A percentile compares a stretch with the other conserved stretches of the same genome.
Evolutionary conservation across 495 filamentous ascomycete species (phyloP).

Genomic region (Tuber microsphaerosporum): DNA sequence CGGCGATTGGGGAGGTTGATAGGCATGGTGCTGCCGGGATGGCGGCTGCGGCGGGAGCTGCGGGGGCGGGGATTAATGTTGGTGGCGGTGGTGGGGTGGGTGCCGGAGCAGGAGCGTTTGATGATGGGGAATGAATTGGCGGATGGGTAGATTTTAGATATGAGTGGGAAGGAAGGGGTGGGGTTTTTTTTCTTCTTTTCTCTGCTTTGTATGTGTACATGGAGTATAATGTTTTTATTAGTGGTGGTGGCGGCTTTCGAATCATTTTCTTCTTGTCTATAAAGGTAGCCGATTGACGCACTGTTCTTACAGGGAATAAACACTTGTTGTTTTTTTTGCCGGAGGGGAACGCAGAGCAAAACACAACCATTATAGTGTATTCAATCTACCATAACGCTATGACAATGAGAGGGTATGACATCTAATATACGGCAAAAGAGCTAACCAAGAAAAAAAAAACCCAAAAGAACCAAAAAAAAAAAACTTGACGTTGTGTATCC

Average conservation of each 20-base stretch:
- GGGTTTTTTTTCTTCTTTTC: neutral
- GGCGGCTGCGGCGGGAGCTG: conserved; percentile 39
- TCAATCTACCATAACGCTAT: neutral
- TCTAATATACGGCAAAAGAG: neutral
- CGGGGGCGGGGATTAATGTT: conserved; percentile 4
- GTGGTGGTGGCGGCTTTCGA: neutral
- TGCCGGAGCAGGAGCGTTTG: conserved; percentile 23
- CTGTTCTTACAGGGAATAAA: neutral
- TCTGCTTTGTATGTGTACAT: neutral
- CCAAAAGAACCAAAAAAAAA: too few species aligned
- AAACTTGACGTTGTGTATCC: neutral
- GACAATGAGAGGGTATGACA: neutral
- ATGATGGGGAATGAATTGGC: conserved; percentile 24
- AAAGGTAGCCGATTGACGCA: neutral
- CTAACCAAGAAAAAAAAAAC: neutral
- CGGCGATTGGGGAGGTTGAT: conserved; percentile 50
- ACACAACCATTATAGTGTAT: neutral
- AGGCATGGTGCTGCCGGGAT: conserved; percentile 36
- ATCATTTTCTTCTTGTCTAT: neutral
- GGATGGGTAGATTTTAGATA: neutral
- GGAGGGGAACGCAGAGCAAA: neutral
- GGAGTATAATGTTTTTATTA: neutral
- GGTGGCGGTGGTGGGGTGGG: conserved; percentile 15
- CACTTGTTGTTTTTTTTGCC: neutral
- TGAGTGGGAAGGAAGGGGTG: neutral